Evolutionary conservation across 1,139 yeast genomes (phyloP), one percentile per base, ranked within the genome.

Genomic region (Blastobotrys aristatus): DNA sequence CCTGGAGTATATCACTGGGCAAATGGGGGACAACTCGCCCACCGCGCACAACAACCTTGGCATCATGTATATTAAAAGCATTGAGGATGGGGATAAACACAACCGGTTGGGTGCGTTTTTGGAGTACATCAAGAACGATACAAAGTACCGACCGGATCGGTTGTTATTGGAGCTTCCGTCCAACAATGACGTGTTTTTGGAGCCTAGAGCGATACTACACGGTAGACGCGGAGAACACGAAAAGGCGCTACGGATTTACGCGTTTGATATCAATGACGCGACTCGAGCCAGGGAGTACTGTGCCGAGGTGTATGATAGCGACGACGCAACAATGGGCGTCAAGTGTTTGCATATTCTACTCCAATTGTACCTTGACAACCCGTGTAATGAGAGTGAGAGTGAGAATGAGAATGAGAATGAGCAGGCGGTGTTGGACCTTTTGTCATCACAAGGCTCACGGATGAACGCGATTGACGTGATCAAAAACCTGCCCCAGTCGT

Each of bases 201-300:
- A 67, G 14, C 60, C 85, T 43, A 74, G 80, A 37, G 79, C 87
- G 0, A 73, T 77, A 43, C 76, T 90, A 2, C 72, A 83, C 49
- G 74, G 75, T 37, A 73, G 78, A 52, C 63, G 84, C 40, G 82
- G 80, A 1, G 79, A 79, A 49, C 88, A 87, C 58, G 74, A 74
- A 13, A 75, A 79, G 44, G 82, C 90, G 0, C 69, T 92, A 24
- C 78, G 78, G 52, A 77, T 87, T 1, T 72, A 81, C 40, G 80
- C 78, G 48, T 73, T 75, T 49, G 80, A 81, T 37, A 65, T 88
- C 42, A 67, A 76, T 13, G 84, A 84, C 58, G 73, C 78, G 48
- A 68, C 68, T 21, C 70, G 71, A 16, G 85, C 95, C 0, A 74
- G 84, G 53, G 65, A 69, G 18, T 42, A 86, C 60, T 80, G 94